A percentile compares a stretch with the other conserved stretches of the same genome.
Conservation (phyloP, 2,329 filamentous ascomycete genomes). For the Hymenoscyphus scutula region DNA sequence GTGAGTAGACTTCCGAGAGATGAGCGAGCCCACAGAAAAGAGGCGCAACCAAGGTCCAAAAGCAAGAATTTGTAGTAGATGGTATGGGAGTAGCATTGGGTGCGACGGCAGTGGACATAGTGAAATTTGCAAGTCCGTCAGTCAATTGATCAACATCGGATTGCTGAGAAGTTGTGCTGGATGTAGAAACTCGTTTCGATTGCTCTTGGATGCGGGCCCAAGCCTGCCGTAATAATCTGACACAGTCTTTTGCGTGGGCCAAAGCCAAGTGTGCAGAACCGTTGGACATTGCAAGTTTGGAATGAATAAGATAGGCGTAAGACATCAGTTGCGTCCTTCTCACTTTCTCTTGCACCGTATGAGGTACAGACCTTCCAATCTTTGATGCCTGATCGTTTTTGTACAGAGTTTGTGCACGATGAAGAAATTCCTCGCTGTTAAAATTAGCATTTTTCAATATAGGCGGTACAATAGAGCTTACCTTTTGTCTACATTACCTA, state of each 20-base stretch:
- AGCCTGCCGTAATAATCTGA: conserved; percentile 45
- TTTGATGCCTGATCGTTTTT: conserved; percentile 26
- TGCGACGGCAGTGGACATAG: conserved; percentile 38
- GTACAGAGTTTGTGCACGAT: conserved; percentile 29
- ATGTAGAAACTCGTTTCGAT: conserved; percentile 10
- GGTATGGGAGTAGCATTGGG: conserved; percentile 34
- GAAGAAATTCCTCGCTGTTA: conserved; percentile 33
- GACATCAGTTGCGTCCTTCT: conserved; percentile 35
- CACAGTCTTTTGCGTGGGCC: conserved; percentile 53
- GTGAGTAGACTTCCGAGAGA: conserved; percentile 74
- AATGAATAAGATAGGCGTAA: conserved; percentile 38
- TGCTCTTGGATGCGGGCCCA: conserved; percentile 40
- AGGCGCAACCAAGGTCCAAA: conserved; percentile 76
- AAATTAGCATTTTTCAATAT: neutral
- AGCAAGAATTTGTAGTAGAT: conserved; percentile 57
- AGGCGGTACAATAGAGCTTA: conserved; percentile 34
- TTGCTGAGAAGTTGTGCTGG: conserved; percentile 8
- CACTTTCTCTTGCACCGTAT: conserved; percentile 26
- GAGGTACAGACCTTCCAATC: conserved; percentile 15
- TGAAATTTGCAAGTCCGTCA: conserved; percentile 37
- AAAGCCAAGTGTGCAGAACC: conserved; percentile 60
- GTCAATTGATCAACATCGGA: conserved; percentile 31
- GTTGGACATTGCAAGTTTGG: conserved; percentile 36
- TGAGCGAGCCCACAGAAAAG: conserved; percentile 71
- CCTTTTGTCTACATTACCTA: conserved; percentile 64